A percentile compares a stretch with the other conserved stretches of the same genome.
Evolutionary conservation across 768 basidiomycete genomes (phyloP).

Genomic region (Scleroderma bovista): DNA sequence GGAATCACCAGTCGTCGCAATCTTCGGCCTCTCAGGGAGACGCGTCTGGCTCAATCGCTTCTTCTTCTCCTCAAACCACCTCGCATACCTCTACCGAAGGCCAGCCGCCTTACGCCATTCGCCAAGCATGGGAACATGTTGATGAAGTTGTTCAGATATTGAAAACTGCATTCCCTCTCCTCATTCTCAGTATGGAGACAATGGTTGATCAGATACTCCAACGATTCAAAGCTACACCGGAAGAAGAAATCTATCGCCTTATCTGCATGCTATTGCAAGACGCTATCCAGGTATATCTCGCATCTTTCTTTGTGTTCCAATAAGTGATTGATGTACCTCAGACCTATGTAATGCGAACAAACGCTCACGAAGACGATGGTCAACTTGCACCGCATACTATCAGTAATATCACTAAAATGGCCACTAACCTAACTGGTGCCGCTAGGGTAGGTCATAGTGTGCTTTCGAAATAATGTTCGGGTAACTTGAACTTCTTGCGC

Average conservation of each 20-base stretch:
- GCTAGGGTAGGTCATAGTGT: slow-evolving; percentile 44
- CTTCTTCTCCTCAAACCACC: slow-evolving; percentile 7
- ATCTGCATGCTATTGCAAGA: slow-evolving; percentile 85
- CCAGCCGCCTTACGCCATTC: slow-evolving; percentile 32
- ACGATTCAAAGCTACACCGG: slow-evolving; percentile 81
- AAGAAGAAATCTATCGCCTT: slow-evolving; percentile 93
- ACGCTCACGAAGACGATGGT: slow-evolving; percentile 63
- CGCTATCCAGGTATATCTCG: slow-evolving; percentile 62
- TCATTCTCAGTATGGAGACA: slow-evolving; percentile 93
- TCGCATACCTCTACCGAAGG: slow-evolving; percentile 14
- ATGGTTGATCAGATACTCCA: slow-evolving; percentile 92
- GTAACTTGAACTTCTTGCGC: slow-evolving; percentile 2
- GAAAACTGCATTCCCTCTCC: slow-evolving; percentile 92
- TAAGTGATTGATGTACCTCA: slow-evolving; percentile 20
- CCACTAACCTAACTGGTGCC: slow-evolving; percentile 48
- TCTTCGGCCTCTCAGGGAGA: slow-evolving; percentile 12
- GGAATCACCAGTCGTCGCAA: slow-evolving; percentile 17
- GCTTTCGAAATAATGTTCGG: background rate
- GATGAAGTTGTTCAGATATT: slow-evolving; percentile 92
- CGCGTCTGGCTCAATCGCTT: slow-evolving; percentile 7
- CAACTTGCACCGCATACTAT: slow-evolving; percentile 50
- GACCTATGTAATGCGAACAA: slow-evolving; percentile 69
- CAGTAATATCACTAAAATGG: slow-evolving; percentile 54
- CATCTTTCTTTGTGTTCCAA: background rate
- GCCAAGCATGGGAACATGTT: slow-evolving; percentile 83